Evolutionary conservation across 768 basidiomycete genomes (phyloP).

Genomic region (Omphalotus guepiniiformis): DNA sequence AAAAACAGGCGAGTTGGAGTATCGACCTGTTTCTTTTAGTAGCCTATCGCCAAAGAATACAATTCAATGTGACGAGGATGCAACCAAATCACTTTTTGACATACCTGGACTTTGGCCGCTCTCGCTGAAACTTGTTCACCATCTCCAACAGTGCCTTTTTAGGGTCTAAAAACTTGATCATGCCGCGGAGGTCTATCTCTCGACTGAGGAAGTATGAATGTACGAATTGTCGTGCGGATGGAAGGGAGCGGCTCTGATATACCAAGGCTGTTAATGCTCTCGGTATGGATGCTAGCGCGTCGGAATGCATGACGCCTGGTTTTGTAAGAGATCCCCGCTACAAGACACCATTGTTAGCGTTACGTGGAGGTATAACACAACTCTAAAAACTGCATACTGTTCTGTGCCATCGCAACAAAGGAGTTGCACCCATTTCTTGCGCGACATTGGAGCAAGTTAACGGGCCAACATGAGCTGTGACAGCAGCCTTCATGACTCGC

Average conservation of each 20-base stretch:
- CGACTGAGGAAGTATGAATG: conserved; percentile 88
- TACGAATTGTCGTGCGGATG: conserved; percentile 82
- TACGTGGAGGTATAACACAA: conserved; percentile 1
- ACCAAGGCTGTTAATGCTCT: conserved; percentile 85
- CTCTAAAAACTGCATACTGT: conserved; percentile 41
- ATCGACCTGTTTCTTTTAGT: conserved; percentile 89
- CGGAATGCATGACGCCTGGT: conserved; percentile 65
- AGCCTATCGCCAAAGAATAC: conserved; percentile 42
- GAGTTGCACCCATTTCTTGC: conserved; percentile 74
- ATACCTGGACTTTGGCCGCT: conserved; percentile 68
- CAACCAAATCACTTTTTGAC: conserved; percentile 17
- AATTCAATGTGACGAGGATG: background rate
- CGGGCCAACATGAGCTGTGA: conserved; percentile 90
- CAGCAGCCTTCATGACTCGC: conserved; percentile 84
- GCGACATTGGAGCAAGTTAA: conserved; percentile 81
- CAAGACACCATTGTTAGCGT: background rate
- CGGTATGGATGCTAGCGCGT: conserved; percentile 85
- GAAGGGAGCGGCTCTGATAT: conserved; percentile 83
- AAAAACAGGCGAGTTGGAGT: conserved; percentile 86
- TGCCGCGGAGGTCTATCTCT: conserved; percentile 70
- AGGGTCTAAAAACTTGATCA: conserved; percentile 82
- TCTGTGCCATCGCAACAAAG: conserved; percentile 79
- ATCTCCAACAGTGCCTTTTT: conserved; percentile 73
- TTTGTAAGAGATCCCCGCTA: conserved; percentile 45
- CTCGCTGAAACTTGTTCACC: conserved; percentile 61